These are phyloP conservation scores for Whalleya microplaca DNA, from an alignment of 2,329 filamentous ascomycete species.

Conservation along the genomic window DNA sequence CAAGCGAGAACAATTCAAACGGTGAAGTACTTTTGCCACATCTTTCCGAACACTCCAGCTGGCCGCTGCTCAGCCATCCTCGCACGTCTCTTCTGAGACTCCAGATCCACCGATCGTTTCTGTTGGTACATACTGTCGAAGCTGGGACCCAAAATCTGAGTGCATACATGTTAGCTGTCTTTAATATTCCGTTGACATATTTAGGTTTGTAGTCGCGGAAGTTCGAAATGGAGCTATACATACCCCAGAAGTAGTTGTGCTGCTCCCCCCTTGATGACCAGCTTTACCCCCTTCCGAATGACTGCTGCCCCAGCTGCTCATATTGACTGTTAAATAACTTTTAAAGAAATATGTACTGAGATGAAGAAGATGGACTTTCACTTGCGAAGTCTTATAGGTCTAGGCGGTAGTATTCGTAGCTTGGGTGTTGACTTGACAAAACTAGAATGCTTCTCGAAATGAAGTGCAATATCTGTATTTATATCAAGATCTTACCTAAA, in stretches of 20 bases:
- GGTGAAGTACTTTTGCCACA: constrained; percentile 1
- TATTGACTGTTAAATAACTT: neutral
- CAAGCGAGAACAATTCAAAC: neutral
- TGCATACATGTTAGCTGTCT: too few relatives aligned
- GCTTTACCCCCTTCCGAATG: constrained; percentile 2
- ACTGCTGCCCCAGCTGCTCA: constrained; percentile 2
- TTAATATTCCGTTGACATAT: too few relatives aligned
- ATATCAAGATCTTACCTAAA: too few relatives aligned
- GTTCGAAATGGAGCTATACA: neutral
- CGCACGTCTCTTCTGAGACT: constrained; percentile 1
- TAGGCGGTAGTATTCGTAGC: too few relatives aligned
- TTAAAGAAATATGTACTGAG: neutral
- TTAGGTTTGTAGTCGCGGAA: neutral
- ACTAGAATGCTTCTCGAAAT: too few relatives aligned
- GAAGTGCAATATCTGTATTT: too few relatives aligned
- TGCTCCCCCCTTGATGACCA: neutral
- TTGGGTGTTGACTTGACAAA: too few relatives aligned
- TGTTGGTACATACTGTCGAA: constrained; percentile 9
- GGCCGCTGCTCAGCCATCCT: constrained; percentile 8
- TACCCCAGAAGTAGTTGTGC: neutral
- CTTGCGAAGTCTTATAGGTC: too few relatives aligned
- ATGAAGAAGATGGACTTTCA: too few relatives aligned
- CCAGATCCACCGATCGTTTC: constrained; percentile 7
- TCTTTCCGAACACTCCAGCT: neutral
- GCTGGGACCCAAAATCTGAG: neutral